These are phyloP conservation scores for Tylopilus sp. DNA, from an alignment of 768 basidiomycete species.

Conservation along the genomic window DNA sequence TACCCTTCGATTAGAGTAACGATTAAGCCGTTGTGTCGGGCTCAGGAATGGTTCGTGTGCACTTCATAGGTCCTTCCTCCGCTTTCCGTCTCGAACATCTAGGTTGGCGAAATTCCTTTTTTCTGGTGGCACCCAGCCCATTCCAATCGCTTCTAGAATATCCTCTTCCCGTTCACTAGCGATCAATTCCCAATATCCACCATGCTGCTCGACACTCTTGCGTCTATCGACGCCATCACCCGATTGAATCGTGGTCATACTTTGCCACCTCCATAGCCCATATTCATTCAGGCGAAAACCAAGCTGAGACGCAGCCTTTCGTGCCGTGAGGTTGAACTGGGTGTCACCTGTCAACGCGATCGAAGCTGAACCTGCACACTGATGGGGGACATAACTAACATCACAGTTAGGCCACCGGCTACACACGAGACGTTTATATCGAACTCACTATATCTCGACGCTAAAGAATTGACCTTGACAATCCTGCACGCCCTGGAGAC, in stretches of 20 bases:
- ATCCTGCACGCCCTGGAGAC: constrained; percentile 23
- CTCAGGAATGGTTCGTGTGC: background rate
- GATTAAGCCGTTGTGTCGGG: constrained; percentile 1
- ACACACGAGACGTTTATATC: background rate
- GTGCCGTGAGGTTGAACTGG: constrained; percentile 43
- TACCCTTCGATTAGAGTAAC: constrained; percentile 14
- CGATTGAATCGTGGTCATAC: background rate
- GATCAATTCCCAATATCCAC: constrained; percentile 24
- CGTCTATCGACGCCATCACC: constrained; percentile 1
- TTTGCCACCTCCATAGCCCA: constrained; percentile 62
- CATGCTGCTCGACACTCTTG: constrained; percentile 5
- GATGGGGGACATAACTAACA: constrained; percentile 20
- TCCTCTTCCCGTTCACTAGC: constrained; percentile 25
- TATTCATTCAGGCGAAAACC: constrained; percentile 56
- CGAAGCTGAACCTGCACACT: constrained; percentile 45
- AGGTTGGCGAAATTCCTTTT: constrained; percentile 24
- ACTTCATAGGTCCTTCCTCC: background rate
- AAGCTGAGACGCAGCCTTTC: constrained; percentile 39
- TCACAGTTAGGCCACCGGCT: background rate
- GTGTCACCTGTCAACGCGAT: constrained; percentile 56
- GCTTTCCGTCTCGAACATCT: constrained; percentile 1
- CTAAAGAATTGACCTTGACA: constrained; percentile 38
- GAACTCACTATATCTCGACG: constrained; percentile 32
- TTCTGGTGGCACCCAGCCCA: constrained; percentile 27
- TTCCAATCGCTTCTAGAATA: constrained; percentile 22